Base-by-base conservation (phyloP, 768 basidiomycete genomes). In the Auricularia cornea region DNA sequence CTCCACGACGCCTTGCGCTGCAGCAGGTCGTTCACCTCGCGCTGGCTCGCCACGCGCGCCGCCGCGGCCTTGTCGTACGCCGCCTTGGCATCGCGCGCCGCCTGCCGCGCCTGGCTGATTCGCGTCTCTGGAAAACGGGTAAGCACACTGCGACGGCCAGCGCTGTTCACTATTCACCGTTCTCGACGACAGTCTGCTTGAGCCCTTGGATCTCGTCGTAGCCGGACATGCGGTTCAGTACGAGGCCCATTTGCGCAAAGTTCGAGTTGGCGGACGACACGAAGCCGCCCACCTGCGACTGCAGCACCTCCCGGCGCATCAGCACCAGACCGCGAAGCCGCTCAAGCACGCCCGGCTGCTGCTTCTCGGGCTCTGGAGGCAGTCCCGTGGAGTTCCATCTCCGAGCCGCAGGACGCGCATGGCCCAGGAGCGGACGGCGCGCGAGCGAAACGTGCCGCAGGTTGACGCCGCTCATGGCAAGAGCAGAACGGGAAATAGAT, bases 1-100 rank as follows among this genome's bases (percentile, higher is more conserved):
- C 81, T 86, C 97, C 97, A 99, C n/a, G 74, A 79, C 1, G 89
- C 89, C 78, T 98, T 98, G 64, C 97, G 92, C 72, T 94, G 90
- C 18, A 98, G 78, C 2, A 99, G 84, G 71, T 95, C 91, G 75
- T 98, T 98, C 60, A 97, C 92, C 73, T 96, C 90, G n/a, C 91
- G 85, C 72, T 99, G 96, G 3, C 92, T 92, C 52, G 86, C 81
- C 10, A 92, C 87, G 4, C 95, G 88, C 68, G 85, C 79, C 12
- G 82, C 71, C n/a, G 95, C 90, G 0, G 94, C 91, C 62, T 81
- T 75, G 63, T 92, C 90, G 69, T 95, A 88, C 3, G 84, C 81
- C 6, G 73, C 70, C 76, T 98, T 98, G 4, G 93, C 88, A 35
- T 79, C 73, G 44, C 84, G 80, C 0, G 94, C 87, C 4, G 83